Evolutionary conservation across 2,329 filamentous ascomycete genomes (phyloP), one percentile per base, ranked within the genome.

Genomic region (Coleophoma eucalyptorum): DNA sequence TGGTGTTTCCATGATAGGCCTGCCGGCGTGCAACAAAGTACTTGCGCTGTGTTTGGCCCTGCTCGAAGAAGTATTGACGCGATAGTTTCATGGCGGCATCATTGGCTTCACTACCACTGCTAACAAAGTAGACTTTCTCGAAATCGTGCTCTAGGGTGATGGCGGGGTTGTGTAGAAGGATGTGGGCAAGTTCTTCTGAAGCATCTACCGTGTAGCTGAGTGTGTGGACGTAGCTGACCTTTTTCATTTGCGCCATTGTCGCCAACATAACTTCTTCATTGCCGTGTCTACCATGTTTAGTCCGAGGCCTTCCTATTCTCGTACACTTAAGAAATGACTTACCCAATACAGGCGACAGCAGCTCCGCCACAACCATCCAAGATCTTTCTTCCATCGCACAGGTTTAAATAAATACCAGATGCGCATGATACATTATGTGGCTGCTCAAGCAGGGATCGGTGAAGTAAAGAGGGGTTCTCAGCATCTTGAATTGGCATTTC

Each of bases 301-400:
- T 26, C 26, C 6, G 7, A 8, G 26, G 26, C n/a, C n/a, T 26
- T 26, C 5, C 10, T 26, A 8, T 26, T 26, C 2, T 26, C 6
- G 6, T 26, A 6, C 10, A 8, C 26, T 26, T 5, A 8, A 8
- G 5, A 26, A 2, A 8, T 5, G 2, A 26, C 26, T 5, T 6
- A 26, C 5, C 88, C 88, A 13, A 92, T 71, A 60, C 81, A 83
- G 5, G 81, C 74, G 1, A 90, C 87, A n/a, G 83, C 86, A 5
- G 87, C 84, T 13, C 88, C 88, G 31, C 85, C 80, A 21, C 83
- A 87, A 1, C 80, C 85, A 62, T 92, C 88, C 10, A 90, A 75
- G 34, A 92, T 77, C 5, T 11, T 12, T 5, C 18, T 11, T 26
- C 42, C 42, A 21, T 43, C 40, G n/a, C 13, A 6, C 6, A 43